A percentile compares a stretch with the other conserved stretches of the same genome.
These are phyloP conservation scores for Elongisporangium senticosum DNA, from an alignment of 352 stramenopile species.

Conservation along the genomic window DNA sequence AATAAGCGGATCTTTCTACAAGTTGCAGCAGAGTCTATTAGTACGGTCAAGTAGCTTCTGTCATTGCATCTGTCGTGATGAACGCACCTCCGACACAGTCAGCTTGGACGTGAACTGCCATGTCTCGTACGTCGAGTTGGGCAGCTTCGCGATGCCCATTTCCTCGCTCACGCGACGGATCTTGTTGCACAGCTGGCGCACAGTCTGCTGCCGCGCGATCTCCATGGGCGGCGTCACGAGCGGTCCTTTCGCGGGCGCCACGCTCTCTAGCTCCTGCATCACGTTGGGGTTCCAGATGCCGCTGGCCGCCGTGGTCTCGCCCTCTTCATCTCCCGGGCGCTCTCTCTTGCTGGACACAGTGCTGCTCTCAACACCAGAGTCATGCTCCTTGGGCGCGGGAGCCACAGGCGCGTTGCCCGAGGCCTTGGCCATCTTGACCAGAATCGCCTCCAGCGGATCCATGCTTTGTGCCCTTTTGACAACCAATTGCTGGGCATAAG, in stretches of 20 bases:
- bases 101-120: constrained; percentile 81
- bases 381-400: background rate
- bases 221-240: constrained; percentile 46
- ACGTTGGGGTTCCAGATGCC: constrained; percentile 53
- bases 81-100: constrained; percentile 45
- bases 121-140: constrained; percentile 80
- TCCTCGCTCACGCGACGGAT: constrained; percentile 62
- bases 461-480: constrained; percentile 6
- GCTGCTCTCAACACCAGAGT: background rate
- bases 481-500: background rate
- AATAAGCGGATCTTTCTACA: constrained; percentile 56
- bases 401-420: background rate
- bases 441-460: constrained; percentile 67
- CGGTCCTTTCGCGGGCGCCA: constrained; percentile 3
- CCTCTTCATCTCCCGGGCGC: constrained; percentile 15
- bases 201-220: constrained; percentile 60
- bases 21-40: background rate
- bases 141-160: constrained; percentile 70
- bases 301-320: constrained; percentile 6
- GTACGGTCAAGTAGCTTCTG: background rate
- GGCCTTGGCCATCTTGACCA: constrained; percentile 52
- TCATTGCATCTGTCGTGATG: background rate
- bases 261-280: constrained; percentile 20
- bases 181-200: constrained; percentile 62
- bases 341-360: constrained; percentile 14